Conservation (phyloP, 768 basidiomycete species). For the Floccularia luteovirens region DNA sequence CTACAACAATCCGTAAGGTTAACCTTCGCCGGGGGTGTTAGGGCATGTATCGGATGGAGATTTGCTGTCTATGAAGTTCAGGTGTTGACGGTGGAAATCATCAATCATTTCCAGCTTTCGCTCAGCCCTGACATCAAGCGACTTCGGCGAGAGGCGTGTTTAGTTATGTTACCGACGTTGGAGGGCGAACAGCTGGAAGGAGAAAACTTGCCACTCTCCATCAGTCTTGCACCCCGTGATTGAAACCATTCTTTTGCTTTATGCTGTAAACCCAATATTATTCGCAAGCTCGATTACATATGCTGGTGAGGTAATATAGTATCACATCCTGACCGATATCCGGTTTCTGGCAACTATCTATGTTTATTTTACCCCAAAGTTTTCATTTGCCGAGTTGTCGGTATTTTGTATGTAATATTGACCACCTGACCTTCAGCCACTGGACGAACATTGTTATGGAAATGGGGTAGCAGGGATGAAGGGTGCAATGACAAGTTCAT, state of each 20-base stretch:
- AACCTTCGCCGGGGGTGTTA: slow-evolving; percentile 22
- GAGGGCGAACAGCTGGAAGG: slow-evolving; percentile 35
- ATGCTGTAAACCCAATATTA: too few relatives aligned
- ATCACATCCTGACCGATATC: too few relatives aligned
- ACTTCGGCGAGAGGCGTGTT: slow-evolving; percentile 28
- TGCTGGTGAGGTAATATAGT: too few relatives aligned
- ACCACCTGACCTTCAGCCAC: too few relatives aligned
- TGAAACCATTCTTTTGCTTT: too few relatives aligned
- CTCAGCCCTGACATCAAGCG: slow-evolving; percentile 24
- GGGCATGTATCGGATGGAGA: slow-evolving; percentile 29
- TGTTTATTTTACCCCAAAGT: too few relatives aligned
- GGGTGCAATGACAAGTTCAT: slow-evolving; percentile 44
- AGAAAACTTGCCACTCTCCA: slow-evolving; percentile 28
- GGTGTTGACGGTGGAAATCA: slow-evolving; percentile 47
- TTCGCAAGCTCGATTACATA: too few relatives aligned
- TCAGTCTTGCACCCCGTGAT: slow-evolving; percentile 23
- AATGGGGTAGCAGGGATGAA: slow-evolving; percentile 28
- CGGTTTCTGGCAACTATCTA: too few relatives aligned
- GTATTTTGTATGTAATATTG: too few relatives aligned
- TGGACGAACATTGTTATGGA: too few relatives aligned
- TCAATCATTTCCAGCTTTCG: slow-evolving; percentile 46
- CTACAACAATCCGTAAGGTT: slow-evolving; percentile 11
- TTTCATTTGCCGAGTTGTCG: too few relatives aligned
- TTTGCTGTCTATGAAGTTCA: slow-evolving; percentile 46
- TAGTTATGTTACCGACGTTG: slow-evolving; percentile 33